Base-by-base conservation (phyloP, 768 basidiomycete species). In the Tephrocybe rancida region DNA sequence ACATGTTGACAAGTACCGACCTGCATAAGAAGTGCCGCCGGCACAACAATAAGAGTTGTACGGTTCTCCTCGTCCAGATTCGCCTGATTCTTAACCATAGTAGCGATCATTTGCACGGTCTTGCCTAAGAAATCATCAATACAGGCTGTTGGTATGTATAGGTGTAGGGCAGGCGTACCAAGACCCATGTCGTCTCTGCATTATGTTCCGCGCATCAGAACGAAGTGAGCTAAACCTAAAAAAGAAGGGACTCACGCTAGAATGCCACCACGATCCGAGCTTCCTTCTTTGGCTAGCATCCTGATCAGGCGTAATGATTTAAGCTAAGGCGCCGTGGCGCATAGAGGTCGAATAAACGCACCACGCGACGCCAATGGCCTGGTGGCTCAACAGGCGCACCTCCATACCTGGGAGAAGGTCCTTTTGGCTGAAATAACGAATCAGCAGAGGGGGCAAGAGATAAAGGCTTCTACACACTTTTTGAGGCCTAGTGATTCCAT, bases 61-160 rank as follows among this genome's bases (percentile, higher is more conserved):
- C 77, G 77, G 49, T 62, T 58, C 16, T 74, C 67, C 16, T 81
- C 80, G 25, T 80, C 72, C 0, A 65, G 59, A 0, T 64, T 63
- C 0, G 88, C 84, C 61, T 76, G 75, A 60, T 91, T 89, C 63
- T 77, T 77, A 18, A 78, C 82, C 83, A 92, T 90, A 0, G 84
- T 82, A 3, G 90, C 90, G 43, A 92, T 90, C 82, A 87, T 86
- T 64, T 90, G 87, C 1, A 90, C 83, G 7, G 87, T 89, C 70
- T 90, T 88, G 3, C 84, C 82, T 80, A 44, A 19, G 30, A 21
- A 35, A 44, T 39, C 5, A n/a, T n/a, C n/a, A n/a, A n/a, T 18
- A 10, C n/a, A 16, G n/a, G 9, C 9, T 7, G n/a, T 18, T 5
- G n/a, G 11, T 5, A 11, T 16, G 5, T 18, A 10, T 18, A 11